phyloP scores from a whole-genome alignment of 2,329 filamentous ascomycete genomes.

The Fusarium duplospermum region DNA sequence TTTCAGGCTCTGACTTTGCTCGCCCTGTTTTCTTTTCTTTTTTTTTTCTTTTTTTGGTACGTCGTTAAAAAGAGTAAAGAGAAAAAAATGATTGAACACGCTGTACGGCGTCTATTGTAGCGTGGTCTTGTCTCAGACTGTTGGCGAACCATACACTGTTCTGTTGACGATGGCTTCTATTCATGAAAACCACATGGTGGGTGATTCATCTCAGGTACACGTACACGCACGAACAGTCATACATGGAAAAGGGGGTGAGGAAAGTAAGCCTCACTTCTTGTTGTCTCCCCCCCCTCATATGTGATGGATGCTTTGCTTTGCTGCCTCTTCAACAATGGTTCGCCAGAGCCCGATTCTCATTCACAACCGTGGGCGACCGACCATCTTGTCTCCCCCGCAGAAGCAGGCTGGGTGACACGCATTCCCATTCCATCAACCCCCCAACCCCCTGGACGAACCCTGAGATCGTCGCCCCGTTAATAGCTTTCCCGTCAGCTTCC shows the following conservation, averaged over 20 bases:
- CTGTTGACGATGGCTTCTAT: not conserved
- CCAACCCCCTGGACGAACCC: not conserved
- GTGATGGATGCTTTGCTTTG: not conserved
- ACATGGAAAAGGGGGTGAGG: not conserved
- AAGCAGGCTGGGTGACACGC: not conserved
- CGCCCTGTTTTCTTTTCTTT: constrained; percentile 17
- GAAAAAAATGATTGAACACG: not conserved
- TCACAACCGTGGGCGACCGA: not conserved
- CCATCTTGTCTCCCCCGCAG: not conserved
- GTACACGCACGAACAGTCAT: not conserved
- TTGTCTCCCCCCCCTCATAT: not conserved
- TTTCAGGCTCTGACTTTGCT: not conserved
- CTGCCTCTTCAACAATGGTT: not conserved
- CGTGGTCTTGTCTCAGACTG: not conserved
- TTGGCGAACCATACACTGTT: not conserved
- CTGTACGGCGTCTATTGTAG: not conserved
- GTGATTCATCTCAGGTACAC: constrained; percentile 3
- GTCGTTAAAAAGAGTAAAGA: not conserved
- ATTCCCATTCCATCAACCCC: not conserved
- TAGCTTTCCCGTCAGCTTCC: not conserved
- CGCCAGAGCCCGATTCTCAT: not conserved
- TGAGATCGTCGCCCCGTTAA: not conserved
- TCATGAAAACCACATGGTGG: not conserved
- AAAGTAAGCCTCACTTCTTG: constrained; percentile 14
- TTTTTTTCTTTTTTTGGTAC: not conserved